Conservation (phyloP, 2,329 filamentous ascomycete genomes). For the Colletotrichum spinosum region DNA sequence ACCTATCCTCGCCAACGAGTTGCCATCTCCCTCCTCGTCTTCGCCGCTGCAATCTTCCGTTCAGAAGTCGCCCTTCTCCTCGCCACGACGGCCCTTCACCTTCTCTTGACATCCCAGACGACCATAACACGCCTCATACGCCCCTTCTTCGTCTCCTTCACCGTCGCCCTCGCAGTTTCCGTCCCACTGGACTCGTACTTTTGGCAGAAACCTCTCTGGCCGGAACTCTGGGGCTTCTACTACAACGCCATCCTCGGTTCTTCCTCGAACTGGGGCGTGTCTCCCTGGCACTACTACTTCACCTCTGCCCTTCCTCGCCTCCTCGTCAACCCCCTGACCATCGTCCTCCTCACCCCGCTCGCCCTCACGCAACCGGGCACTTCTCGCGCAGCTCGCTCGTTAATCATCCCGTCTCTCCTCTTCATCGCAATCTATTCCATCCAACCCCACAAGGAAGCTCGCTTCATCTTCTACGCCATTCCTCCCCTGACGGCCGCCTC, state of each 20-base stretch:
- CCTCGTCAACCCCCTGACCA: constrained; percentile 80
- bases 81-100: constrained; percentile 71
- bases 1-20: constrained; percentile 64
- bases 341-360: constrained; percentile 65
- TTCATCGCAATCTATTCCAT: constrained; percentile 87
- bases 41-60: constrained; percentile 87
- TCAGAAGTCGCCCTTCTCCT: constrained; percentile 89
- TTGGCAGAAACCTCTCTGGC: constrained; percentile 91
- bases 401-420: constrained; percentile 74
- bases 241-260: constrained; percentile 91
- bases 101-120: constrained; percentile 68
- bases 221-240: constrained; percentile 88
- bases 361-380: constrained; percentile 63
- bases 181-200: constrained; percentile 90
- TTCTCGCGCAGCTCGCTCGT: constrained; percentile 53
- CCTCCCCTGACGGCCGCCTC: constrained; percentile 84
- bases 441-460: constrained; percentile 95
- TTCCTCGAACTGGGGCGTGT: constrained; percentile 88
- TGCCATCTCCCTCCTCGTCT: constrained; percentile 79
- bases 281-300: constrained; percentile 90
- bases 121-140: constrained; percentile 69
- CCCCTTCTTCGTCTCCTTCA: constrained; percentile 73
- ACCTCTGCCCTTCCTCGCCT: constrained; percentile 83
- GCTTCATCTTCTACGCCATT: constrained; percentile 91
- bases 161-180: constrained; percentile 76